These are phyloP conservation scores for Schizosaccharomyces osmophilus DNA, from an alignment of 805 yeast genomes.

Conservation along the genomic window DNA sequence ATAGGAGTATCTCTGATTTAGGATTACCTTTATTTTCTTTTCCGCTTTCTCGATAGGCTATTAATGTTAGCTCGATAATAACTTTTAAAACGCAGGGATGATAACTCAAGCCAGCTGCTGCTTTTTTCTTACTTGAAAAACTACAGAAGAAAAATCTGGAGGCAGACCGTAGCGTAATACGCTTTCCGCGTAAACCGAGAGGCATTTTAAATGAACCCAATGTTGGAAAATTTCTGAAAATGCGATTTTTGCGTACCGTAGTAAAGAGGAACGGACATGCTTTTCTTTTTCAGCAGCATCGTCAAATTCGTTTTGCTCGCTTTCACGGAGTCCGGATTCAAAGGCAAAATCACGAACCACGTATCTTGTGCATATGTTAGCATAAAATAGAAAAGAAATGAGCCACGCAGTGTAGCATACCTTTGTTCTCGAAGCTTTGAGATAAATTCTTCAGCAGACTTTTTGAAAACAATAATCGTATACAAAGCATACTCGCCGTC, in stretches of 20 bases:
- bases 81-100: not conserved
- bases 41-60: not conserved
- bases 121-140: slow-evolving; percentile 14
- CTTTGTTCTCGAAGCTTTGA: slow-evolving; percentile 56
- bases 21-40: not conserved
- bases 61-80: not conserved
- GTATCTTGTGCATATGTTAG: not conserved
- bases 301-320: slow-evolving; percentile 55
- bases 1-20: not conserved
- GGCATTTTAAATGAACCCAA: slow-evolving; percentile 75
- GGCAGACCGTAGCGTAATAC: slow-evolving; percentile 93
- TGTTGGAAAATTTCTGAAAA: slow-evolving; percentile 61
- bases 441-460: slow-evolving; percentile 44
- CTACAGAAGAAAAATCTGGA: slow-evolving; percentile 48
- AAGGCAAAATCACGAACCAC: slow-evolving; percentile 53
- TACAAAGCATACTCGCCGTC: slow-evolving; percentile 57
- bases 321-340: slow-evolving; percentile 49
- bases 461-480: slow-evolving; percentile 66
- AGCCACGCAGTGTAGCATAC: slow-evolving; percentile 41
- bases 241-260: slow-evolving; percentile 70
- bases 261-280: slow-evolving; percentile 35
- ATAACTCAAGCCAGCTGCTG: not conserved
- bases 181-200: slow-evolving; percentile 74
- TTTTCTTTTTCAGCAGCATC: slow-evolving; percentile 46
- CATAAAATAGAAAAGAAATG: not conserved